phyloP scores from a whole-genome alignment of 805 yeast genomes.

The Cyberlindnera suaveolens region DNA sequence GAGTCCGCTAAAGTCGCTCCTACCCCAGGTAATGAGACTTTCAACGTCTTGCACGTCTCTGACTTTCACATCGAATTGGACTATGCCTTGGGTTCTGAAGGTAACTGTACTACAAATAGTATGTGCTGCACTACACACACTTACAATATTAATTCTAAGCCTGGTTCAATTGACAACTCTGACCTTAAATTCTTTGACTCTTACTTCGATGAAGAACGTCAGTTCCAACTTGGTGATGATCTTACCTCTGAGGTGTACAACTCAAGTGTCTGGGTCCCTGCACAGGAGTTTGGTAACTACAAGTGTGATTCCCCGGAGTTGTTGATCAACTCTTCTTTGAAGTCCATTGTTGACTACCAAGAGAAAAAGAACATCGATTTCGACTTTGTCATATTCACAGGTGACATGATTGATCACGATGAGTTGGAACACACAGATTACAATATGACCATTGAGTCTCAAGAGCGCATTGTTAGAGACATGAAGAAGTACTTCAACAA shows the following conservation, averaged over 20 bases:
- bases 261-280: constrained; percentile 40
- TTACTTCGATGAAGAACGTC: constrained; percentile 24
- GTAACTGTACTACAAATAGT: constrained; percentile 42
- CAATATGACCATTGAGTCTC: constrained; percentile 46
- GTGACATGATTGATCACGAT: constrained; percentile 70
- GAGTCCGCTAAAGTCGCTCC: constrained; percentile 34
- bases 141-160: constrained; percentile 8
- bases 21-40: constrained; percentile 38
- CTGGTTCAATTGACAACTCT: constrained; percentile 12
- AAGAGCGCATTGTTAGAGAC: constrained; percentile 42
- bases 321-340: constrained; percentile 52
- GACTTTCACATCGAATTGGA: constrained; percentile 61
- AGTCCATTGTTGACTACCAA: constrained; percentile 33
- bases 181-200: constrained; percentile 26
- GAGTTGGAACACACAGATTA: constrained; percentile 40
- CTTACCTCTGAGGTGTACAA: constrained; percentile 26
- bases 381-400: constrained; percentile 64
- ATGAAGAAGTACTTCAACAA: constrained; percentile 44
- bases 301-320: constrained; percentile 62
- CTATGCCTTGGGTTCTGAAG: constrained; percentile 48
- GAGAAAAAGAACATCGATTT: constrained; percentile 31
- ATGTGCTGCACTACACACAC: constrained; percentile 54
- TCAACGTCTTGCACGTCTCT: constrained; percentile 59
- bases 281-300: constrained; percentile 56
- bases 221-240: constrained; percentile 28